A percentile compares a stretch with the other conserved stretches of the same genome.
These are phyloP conservation scores for Umbelopsis sp. DNA, from an alignment of 192 early-diverging fungal genomes.

Conservation along the genomic window DNA sequence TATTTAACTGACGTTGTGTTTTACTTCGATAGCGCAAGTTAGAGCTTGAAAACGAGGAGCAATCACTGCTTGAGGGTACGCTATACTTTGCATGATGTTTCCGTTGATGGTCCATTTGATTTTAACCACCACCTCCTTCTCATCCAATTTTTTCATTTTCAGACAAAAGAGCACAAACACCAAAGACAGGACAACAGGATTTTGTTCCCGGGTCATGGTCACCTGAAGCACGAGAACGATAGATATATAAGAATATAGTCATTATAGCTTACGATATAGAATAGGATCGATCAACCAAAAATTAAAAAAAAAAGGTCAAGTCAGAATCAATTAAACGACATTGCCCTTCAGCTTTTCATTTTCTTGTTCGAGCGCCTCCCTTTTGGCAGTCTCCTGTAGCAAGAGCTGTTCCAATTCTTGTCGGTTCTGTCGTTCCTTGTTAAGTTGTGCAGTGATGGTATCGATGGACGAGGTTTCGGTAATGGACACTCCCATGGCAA, in stretches of 20 bases:
- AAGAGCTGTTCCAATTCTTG: constrained; percentile 6
- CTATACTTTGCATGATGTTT: not conserved
- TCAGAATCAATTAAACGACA: not conserved
- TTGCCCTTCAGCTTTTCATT: constrained; percentile 8
- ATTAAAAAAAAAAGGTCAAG: not conserved
- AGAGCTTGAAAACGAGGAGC: not conserved
- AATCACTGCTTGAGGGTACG: not conserved
- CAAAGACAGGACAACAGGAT: not conserved
- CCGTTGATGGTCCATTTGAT: not conserved
- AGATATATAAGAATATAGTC: not conserved
- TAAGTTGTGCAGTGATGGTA: not conserved
- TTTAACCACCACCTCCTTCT: not conserved
- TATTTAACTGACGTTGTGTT: not conserved
- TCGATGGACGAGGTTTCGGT: not conserved
- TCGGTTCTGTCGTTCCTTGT: not conserved
- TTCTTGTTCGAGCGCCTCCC: not conserved
- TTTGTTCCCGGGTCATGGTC: not conserved
- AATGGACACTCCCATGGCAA: constrained; percentile 42
- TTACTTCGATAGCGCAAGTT: not conserved
- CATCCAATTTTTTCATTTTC: not conserved
- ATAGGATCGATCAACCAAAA: not conserved
- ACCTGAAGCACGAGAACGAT: constrained; percentile 6
- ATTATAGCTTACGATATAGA: too few species aligned
- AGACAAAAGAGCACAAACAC: not conserved
- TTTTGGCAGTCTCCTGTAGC: constrained; percentile 4